Evolutionary conservation across 352 stramenopile species (phyloP), one percentile per base, ranked within the genome.

Genomic region (Globisporangium sylvaticum): DNA sequence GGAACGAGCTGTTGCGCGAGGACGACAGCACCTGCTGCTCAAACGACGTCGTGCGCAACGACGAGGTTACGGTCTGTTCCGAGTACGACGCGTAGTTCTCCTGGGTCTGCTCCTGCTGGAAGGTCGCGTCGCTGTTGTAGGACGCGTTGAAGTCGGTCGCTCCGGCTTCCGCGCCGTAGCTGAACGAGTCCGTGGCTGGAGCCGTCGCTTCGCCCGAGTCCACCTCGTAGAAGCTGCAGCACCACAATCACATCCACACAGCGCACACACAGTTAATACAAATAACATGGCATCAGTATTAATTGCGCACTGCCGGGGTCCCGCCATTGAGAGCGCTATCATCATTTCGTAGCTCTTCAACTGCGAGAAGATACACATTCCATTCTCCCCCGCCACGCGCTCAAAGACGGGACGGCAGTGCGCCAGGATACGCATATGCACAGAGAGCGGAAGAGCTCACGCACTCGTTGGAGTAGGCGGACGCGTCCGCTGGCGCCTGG

Each of bases 141-240:
- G 66, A 66, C 66, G 62, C 65, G 62, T 67, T 71, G 27, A 73
- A 73, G 64, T 73, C 75, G 15, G 44, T 65, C 5, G 63, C 65
- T 39, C 69, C 61, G 3, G 25, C 31, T 15, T 71, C 59, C 22
- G 25, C 37, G 37, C 29, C 62, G 46, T 62, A 67, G 59, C 14
- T 44, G 24, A 67, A 71, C 58, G 60, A 29, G 37, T 62, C 66
- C 8, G 52, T 39, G 7, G 67, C 37, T 27, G 54, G 64, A 15
- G 52, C 61, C 25, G 64, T 46, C 24, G 62, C 72, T 34, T 81
- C 71, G 10, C 71, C 75, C 9, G 74, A 67, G 53, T 88, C 83
- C 25, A 89, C 83, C 58, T 89, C 80, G 61, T 88, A 91, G 62
- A 91, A 91, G 56, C 83, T 89, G 46, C 27, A 58, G 24, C 18